Evolutionary conservation across 2,329 filamentous ascomycete genomes (phyloP), one percentile per base, ranked within the genome.

Genomic region (Tolypocladium guangdongense): DNA sequence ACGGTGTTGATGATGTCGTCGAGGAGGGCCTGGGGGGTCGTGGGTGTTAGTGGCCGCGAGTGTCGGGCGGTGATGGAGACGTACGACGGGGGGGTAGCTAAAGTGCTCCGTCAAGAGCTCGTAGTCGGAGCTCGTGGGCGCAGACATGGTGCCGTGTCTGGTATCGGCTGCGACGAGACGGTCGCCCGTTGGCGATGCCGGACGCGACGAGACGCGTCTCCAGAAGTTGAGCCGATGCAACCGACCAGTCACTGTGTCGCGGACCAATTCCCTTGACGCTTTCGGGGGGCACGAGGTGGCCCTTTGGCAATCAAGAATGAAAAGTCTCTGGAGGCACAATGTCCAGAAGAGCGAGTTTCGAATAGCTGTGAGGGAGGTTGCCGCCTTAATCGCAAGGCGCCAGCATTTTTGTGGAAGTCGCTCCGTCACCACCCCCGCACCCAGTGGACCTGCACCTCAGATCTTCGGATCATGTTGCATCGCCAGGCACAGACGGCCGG

Each of bases 1-100:
- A 96, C 84, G 53, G 87, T 88, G 76, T 97, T 96, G 74, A 97
- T 96, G 62, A 97, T 91, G 72, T 97, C 92, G 81, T 99, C 93
- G 65, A 99, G 87, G 43, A 99, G 82, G 56, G 88, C 88, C 91
- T 96, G 33, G 46, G 54, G 30, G 49, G 14, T 18, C 56, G 39
- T 50, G 14, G 30, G 22, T 24, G 27, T 18, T 41, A 24, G 39
- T 33, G 32, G 33, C 10, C 18, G n/a, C 12, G 16, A 10, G 18
- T 11, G 20, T 5, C 12, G 14, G 43, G 37, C 24, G n/a, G 8
- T 18, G 14, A 32, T 24, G 16, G 33, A 36, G 30, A 75, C 87
- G 65, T 72, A 95, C 91, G 60, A 96, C 82, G 32, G 92, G 93
- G 2, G 93, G 92, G 64, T 96, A 96, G 59, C 89, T 88, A 64